These are phyloP conservation scores for Pichia insulana DNA, from an alignment of 805 yeast species.

Conservation along the genomic window DNA sequence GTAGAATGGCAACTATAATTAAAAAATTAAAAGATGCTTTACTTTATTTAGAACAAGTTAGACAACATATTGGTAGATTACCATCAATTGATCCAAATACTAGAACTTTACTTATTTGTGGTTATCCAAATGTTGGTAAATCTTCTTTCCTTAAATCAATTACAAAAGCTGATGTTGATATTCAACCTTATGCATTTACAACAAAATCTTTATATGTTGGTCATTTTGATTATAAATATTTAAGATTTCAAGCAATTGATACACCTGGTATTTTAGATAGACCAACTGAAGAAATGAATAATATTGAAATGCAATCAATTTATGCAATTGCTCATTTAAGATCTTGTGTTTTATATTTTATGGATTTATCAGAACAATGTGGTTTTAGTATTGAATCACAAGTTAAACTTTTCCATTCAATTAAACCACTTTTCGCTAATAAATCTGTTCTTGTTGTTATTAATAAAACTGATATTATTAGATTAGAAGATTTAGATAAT, in stretches of 20 bases:
- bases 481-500: slow-evolving; percentile 71
- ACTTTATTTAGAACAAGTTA: slow-evolving; percentile 90
- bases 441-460: slow-evolving; percentile 92
- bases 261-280: slow-evolving; percentile 98
- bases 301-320: slow-evolving; percentile 98
- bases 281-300: slow-evolving; percentile 99
- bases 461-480: slow-evolving; percentile 88
- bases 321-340: slow-evolving; percentile 98
- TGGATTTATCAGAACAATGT: slow-evolving; percentile 99
- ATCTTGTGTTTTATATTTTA: slow-evolving; percentile 91
- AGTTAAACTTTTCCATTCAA: slow-evolving; percentile 92
- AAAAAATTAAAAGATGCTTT: slow-evolving; percentile 94
- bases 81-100: slow-evolving; percentile 99
- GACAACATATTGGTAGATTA: slow-evolving; percentile 97
- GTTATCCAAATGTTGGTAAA: slow-evolving; percentile 98
- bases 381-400: slow-evolving; percentile 97
- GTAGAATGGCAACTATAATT: slow-evolving; percentile 98
- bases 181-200: slow-evolving; percentile 98
- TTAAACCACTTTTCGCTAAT: slow-evolving; percentile 95
- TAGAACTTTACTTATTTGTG: slow-evolving; percentile 93
- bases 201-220: slow-evolving; percentile 97
- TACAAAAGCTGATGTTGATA: slow-evolving; percentile 98
- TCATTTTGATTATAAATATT: slow-evolving; percentile 95
- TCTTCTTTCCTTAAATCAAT: slow-evolving; percentile 88
- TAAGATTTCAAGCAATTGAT: slow-evolving; percentile 97